These are phyloP conservation scores for Colletotrichum sp. DNA, from an alignment of 2,329 filamentous ascomycete species.

Conservation along the genomic window DNA sequence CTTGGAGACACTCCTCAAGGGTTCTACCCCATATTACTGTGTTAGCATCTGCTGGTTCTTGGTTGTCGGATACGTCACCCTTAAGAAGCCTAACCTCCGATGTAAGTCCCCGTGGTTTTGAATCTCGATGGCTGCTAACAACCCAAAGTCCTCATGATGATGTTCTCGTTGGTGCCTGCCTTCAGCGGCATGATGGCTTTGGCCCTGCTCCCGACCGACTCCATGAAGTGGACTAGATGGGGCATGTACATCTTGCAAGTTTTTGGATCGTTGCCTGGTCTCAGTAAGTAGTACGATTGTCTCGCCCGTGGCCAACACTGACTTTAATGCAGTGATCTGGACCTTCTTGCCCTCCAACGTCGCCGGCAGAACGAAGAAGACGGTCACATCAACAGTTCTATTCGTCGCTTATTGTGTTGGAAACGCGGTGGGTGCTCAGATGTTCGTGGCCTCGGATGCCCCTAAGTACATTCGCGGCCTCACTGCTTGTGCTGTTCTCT, in stretches of 20 bases:
- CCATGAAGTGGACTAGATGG: constrained; percentile 34
- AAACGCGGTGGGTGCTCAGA: constrained; percentile 26
- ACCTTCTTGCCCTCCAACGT: constrained; percentile 40
- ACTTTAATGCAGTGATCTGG: constrained; percentile 25
- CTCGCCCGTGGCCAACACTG: no score
- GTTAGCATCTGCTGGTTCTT: constrained; percentile 33
- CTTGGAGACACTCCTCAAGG: constrained; percentile 35
- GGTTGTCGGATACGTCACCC: constrained; percentile 25
- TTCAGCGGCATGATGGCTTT: constrained; percentile 34
- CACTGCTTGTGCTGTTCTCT: constrained; percentile 28
- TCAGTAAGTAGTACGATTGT: constrained; percentile 21
- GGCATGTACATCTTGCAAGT: constrained; percentile 35
- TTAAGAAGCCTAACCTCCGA: constrained; percentile 31
- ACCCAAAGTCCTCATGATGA: constrained; percentile 28
- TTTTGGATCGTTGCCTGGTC: constrained; percentile 28
- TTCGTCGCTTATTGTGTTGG: constrained; percentile 28
- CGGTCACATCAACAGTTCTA: constrained; percentile 26
- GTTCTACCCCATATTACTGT: constrained; percentile 31
- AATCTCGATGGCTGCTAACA: not conserved
- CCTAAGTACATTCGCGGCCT: constrained; percentile 24
- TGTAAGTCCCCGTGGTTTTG: constrained; percentile 22
- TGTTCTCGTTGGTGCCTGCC: constrained; percentile 32
- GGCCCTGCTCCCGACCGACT: constrained; percentile 29
- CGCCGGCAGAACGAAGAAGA: constrained; percentile 41
- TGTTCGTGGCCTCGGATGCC: constrained; percentile 12